Conservation (phyloP, 805 yeast species). For the Saturnispora saitoi region DNA sequence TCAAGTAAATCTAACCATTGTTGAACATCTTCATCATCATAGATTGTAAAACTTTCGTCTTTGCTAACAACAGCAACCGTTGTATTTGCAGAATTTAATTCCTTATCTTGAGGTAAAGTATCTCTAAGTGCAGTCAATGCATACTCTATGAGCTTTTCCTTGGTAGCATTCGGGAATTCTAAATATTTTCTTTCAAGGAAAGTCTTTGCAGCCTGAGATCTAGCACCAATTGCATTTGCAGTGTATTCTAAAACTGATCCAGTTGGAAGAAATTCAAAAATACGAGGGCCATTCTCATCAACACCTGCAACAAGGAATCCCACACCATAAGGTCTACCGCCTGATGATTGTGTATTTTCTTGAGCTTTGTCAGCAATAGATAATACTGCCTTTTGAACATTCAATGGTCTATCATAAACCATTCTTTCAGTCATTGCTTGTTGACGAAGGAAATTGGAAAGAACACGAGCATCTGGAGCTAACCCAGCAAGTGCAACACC, state of each 20-base stretch:
- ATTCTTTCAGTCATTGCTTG: constrained; percentile 84
- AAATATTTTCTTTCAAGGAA: constrained; percentile 83
- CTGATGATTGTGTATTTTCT: constrained; percentile 90
- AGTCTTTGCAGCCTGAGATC: constrained; percentile 97
- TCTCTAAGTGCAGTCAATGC: constrained; percentile 91
- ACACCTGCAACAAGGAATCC: constrained; percentile 85
- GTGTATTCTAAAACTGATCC: constrained; percentile 87
- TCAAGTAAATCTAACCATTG: constrained; percentile 76
- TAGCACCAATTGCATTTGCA: constrained; percentile 95
- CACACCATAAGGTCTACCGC: constrained; percentile 97
- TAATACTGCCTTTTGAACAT: constrained; percentile 73
- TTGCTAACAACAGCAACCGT: constrained; percentile 93
- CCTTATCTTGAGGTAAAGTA: constrained; percentile 90
- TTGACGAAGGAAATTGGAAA: constrained; percentile 80
- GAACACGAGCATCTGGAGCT: constrained; percentile 96
- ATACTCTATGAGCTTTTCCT: constrained; percentile 70
- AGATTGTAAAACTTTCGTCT: constrained; percentile 52
- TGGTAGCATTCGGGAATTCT: constrained; percentile 47
- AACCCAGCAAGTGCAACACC: constrained; percentile 95
- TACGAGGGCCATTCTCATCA: constrained; percentile 91
- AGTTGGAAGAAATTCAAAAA: constrained; percentile 91
- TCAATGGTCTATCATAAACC: constrained; percentile 78
- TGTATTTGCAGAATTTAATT: constrained; percentile 74
- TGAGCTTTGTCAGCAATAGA: constrained; percentile 95
- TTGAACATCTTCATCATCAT: constrained; percentile 81